Base-by-base conservation (phyloP, 2,329 filamentous ascomycete genomes). In the Cercospora nicotianae region DNA sequence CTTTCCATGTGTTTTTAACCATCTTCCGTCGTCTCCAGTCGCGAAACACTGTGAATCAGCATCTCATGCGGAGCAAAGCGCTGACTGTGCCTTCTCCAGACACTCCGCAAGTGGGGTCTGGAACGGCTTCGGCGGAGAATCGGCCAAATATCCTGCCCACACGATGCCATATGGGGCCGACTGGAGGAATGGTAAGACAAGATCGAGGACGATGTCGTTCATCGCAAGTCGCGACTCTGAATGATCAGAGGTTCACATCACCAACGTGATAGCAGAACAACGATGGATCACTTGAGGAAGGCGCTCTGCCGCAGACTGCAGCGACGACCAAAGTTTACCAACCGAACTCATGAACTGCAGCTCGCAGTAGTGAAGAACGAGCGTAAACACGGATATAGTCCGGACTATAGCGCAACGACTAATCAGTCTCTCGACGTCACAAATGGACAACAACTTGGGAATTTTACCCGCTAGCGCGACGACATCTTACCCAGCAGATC, bases 111-210 rank as follows among this genome's bases (percentile, higher is more conserved):
- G 39, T 60, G 64, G 64, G 60, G 57, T 28, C 42, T 55, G 64
- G 57, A 36, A n/a, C 23, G 20, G 33, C 42, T 9, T 65, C 64
- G 64, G 64, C 42, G n/a, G 31, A 53, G 53, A 36, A 23, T 61
- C 64, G 64, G 64, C 42, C 39, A 53, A 61, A 65, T 65, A 55
- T 57, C 31, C 64, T 60, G 45, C 20, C 57, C 16, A 60, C 55
- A n/a, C 31, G 12, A 16, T 55, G 58, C 30, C 30, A 60, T 67
- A 67, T 67, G 62, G 62, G 58, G 66, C 66, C 66, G 66, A 63
- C 39, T 51, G 58, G 66, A 57, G 66, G 66, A 63, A 59, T 18
- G 39, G 55, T 42, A 61, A 23, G 30, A 53, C 31, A 61, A 39
- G 31, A 28, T 55, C 48, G 48, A n/a, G 48, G 48, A 28, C 13